Percentiles rank a stretch among this genome's conserved stretches.
Evolutionary conservation across 768 basidiomycete species (phyloP).

Genomic region (Porpolomopsis calyptriformis): DNA sequence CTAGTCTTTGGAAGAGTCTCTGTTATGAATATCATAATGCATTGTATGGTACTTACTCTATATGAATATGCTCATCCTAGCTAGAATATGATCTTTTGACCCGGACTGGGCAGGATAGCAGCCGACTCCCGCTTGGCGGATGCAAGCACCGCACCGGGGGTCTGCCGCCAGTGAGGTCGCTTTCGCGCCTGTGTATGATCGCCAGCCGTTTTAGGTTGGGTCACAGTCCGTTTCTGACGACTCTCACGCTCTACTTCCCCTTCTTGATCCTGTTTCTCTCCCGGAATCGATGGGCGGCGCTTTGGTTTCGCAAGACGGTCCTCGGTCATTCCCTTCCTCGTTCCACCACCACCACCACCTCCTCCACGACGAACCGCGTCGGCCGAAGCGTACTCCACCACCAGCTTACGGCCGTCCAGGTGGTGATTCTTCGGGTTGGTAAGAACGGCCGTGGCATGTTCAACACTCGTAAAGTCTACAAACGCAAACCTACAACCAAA

Average conservation of each 20-base stretch:
- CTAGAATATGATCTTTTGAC: conserved; percentile 66
- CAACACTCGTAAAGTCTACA: conserved; percentile 74
- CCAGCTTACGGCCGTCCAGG: conserved; percentile 73
- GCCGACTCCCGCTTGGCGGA: conserved; percentile 65
- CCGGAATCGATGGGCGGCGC: background rate
- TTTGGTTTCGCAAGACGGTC: conserved; percentile 1
- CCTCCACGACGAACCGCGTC: conserved; percentile 82
- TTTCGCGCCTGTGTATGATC: conserved; percentile 13
- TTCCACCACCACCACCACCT: conserved; percentile 4
- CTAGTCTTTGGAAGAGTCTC: no score
- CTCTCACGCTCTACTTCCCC: background rate
- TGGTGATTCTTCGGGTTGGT: conserved; percentile 77
- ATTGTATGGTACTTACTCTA: background rate
- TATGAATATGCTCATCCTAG: background rate
- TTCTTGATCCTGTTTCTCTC: conserved; percentile 6
- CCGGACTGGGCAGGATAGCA: conserved; percentile 58
- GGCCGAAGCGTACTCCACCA: conserved; percentile 80
- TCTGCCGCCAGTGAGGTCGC: conserved; percentile 40
- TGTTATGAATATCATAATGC: no score
- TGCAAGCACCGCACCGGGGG: conserved; percentile 74
- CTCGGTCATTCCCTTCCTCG: conserved; percentile 8
- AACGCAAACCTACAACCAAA: conserved; percentile 68
- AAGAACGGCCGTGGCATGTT: conserved; percentile 74
- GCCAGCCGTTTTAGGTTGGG: no score
- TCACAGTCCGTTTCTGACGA: background rate